phyloP scores from a whole-genome alignment of 1,284 basidiomycete genomes.

The Kwoniella shivajii region DNA sequence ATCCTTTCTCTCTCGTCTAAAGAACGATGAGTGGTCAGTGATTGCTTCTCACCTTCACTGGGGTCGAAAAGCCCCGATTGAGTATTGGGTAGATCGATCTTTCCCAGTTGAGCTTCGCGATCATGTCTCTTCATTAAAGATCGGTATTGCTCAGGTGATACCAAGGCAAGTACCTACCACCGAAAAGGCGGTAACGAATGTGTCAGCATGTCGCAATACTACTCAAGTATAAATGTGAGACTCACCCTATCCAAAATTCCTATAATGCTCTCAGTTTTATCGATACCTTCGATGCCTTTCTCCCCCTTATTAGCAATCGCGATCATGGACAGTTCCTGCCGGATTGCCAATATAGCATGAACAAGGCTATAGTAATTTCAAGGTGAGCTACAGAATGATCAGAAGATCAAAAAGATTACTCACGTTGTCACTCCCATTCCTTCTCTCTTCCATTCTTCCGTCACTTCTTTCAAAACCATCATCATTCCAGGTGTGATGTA shows the following conservation, averaged over 20 bases:
- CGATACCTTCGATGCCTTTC: background rate
- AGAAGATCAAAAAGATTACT: background rate
- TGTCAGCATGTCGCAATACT: no score
- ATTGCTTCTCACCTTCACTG: no score
- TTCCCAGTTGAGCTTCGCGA: no score
- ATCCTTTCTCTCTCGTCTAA: no score
- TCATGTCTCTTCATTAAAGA: no score
- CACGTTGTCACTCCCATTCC: conserved; percentile 8
- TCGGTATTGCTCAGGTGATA: conserved; percentile 6
- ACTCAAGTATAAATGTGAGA: background rate
- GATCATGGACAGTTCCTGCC: conserved; percentile 6
- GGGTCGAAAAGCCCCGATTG: no score
- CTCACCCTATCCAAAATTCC: conserved; percentile 11
- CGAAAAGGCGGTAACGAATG: no score
- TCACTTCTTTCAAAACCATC: background rate
- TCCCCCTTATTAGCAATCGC: background rate
- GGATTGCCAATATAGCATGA: conserved; percentile 1
- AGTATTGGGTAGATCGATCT: no score
- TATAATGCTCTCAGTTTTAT: conserved; percentile 5
- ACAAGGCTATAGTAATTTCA: background rate
- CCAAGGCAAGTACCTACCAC: conserved; percentile 2
- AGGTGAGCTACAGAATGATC: background rate
- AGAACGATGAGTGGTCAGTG: no score
- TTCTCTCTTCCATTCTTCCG: conserved; percentile 8
- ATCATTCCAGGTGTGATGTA: conserved; percentile 19